Conservation (phyloP, 2,329 filamentous ascomycete species). For the Pyrenochaeta sp. region DNA sequence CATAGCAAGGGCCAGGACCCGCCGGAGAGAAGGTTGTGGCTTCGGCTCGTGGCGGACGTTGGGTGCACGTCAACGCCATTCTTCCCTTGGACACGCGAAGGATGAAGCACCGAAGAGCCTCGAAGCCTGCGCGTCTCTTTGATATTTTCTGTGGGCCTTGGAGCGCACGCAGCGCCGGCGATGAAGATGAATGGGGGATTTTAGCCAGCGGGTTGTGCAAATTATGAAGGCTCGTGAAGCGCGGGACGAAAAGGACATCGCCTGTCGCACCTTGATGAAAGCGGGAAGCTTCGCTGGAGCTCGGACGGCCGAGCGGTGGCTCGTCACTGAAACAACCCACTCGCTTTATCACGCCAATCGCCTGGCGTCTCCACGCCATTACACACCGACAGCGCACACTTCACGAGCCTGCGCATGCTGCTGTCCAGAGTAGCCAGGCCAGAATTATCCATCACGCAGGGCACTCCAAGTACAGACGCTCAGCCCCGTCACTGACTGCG, state of each 20-base stretch:
- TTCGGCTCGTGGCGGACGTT: slow-evolving; percentile 14
- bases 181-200: slow-evolving; percentile 5
- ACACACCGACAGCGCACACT: slow-evolving; percentile 2
- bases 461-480: too few species aligned
- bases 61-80: slow-evolving; percentile 1
- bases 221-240: slow-evolving; percentile 12
- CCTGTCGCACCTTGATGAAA: slow-evolving; percentile 33
- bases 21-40: slow-evolving; percentile 19
- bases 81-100: slow-evolving; percentile 1
- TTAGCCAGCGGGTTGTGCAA: slow-evolving; percentile 15
- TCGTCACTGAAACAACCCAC: slow-evolving; percentile 19
- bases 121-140: slow-evolving; percentile 3
- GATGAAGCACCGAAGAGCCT: not conserved
- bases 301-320: slow-evolving; percentile 13
- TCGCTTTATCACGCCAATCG: slow-evolving; percentile 23
- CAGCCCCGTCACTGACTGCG: too few species aligned
- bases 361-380: not conserved
- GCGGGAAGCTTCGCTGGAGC: slow-evolving; percentile 16
- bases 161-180: slow-evolving; percentile 15
- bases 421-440: too few species aligned
- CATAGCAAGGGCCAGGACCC: slow-evolving; percentile 6
- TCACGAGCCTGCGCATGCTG: too few species aligned
- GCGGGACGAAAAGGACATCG: slow-evolving; percentile 6
- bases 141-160: too few species aligned
- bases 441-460: too few species aligned